Conservation (phyloP, 768 basidiomycete genomes). For the Coprinellus aureogranulatus region DNA sequence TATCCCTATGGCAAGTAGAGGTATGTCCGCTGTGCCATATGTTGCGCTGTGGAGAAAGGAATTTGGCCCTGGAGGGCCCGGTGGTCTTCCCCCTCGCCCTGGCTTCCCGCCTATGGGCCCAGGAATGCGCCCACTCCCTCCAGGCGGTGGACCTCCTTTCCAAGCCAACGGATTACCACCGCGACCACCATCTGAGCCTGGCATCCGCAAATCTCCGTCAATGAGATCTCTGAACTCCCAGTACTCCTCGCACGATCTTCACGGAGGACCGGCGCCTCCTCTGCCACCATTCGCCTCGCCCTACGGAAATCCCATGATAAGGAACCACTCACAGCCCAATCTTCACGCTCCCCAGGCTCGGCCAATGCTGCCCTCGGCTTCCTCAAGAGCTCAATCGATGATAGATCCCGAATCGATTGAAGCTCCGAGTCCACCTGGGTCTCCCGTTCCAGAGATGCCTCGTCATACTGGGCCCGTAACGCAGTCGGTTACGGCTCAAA, state of each 20-base stretch:
- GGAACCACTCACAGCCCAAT: slow-evolving; percentile 38
- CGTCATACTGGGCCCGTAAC: slow-evolving; percentile 65
- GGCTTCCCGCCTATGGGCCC: background rate
- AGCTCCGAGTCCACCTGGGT: slow-evolving; percentile 81
- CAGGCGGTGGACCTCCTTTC: slow-evolving; percentile 8
- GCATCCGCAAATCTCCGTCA: slow-evolving; percentile 54
- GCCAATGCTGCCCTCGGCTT: slow-evolving; percentile 62
- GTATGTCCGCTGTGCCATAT: background rate
- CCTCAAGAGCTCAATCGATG: slow-evolving; percentile 51
- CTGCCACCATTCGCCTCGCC: slow-evolving; percentile 41
- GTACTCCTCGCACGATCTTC: slow-evolving; percentile 47
- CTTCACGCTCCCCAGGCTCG: slow-evolving; percentile 46
- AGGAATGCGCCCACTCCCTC: slow-evolving; percentile 1
- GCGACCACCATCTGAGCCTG: slow-evolving; percentile 52
- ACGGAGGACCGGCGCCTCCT: slow-evolving; percentile 35
- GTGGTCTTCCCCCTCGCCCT: slow-evolving; percentile 7
- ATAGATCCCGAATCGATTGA: slow-evolving; percentile 48
- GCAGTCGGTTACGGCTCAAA: slow-evolving; percentile 78
- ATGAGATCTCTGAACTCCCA: slow-evolving; percentile 56
- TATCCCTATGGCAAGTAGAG: too few relatives aligned
- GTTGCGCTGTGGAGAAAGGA: background rate
- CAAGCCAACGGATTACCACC: slow-evolving; percentile 13
- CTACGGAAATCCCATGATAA: slow-evolving; percentile 31
- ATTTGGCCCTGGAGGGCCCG: slow-evolving; percentile 2
- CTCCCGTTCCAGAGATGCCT: slow-evolving; percentile 61